A percentile compares a stretch with the other conserved stretches of the same genome.
phyloP scores from a whole-genome alignment of 192 early-diverging fungal genomes.

The Coemansia sp. region DNA sequence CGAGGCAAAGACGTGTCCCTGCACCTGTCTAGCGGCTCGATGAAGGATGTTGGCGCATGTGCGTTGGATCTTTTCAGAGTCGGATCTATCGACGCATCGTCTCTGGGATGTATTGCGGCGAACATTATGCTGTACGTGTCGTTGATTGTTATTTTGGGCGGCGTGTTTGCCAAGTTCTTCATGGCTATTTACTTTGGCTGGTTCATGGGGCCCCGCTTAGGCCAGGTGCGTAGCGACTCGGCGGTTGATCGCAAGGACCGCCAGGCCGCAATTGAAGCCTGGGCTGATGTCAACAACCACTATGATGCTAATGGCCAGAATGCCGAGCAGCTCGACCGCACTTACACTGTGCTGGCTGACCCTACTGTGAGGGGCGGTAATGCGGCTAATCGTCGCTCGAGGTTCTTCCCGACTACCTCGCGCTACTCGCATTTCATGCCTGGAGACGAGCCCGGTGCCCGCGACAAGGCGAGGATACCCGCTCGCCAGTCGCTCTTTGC shows the following conservation, averaged over 20 bases:
- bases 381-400: conserved; percentile 42
- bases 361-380: conserved; percentile 12
- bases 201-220: conserved; percentile 75
- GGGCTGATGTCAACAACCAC: conserved; percentile 73
- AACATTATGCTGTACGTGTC: conserved; percentile 62
- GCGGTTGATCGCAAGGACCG: conserved; percentile 72
- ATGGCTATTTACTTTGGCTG: conserved; percentile 70
- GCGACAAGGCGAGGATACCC: conserved; percentile 41
- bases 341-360: conserved; percentile 44
- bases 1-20: conserved; percentile 58
- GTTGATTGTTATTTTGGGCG: conserved; percentile 73
- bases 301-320: conserved; percentile 10
- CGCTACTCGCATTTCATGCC: conserved; percentile 60
- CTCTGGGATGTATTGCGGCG: conserved; percentile 81
- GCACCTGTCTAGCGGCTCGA: conserved; percentile 57
- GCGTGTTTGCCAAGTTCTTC: conserved; percentile 69
- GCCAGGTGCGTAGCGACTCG: conserved; percentile 68
- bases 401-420: conserved; percentile 58
- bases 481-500: conserved; percentile 41
- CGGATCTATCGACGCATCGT: conserved; percentile 76
- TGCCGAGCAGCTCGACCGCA: conserved; percentile 53
- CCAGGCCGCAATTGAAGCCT: conserved; percentile 72
- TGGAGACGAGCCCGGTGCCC: conserved; percentile 56
- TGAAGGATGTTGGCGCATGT: conserved; percentile 66
- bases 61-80: conserved; percentile 79